These are phyloP conservation scores for Venturia aucupariae DNA, from an alignment of 2,329 filamentous ascomycete species.

Conservation along the genomic window DNA sequence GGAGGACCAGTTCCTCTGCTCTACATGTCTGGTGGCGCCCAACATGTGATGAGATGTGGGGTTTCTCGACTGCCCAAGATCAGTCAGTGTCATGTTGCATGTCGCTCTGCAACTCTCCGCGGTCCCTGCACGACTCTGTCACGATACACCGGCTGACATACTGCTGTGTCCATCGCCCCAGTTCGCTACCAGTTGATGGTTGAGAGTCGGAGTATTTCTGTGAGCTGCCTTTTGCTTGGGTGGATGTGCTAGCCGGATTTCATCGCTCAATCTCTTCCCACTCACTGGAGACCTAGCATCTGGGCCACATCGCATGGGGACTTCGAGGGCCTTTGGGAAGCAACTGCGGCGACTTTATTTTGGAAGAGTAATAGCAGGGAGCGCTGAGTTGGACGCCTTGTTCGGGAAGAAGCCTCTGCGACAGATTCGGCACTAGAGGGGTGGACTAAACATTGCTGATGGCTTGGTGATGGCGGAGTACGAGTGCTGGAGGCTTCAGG, in stretches of 20 bases:
- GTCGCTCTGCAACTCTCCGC: background rate
- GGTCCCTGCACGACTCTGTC: slow-evolving; percentile 1
- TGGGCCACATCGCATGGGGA: background rate
- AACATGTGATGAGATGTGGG: slow-evolving; percentile 5
- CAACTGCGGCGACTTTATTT: background rate
- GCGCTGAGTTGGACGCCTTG: background rate
- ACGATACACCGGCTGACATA: background rate
- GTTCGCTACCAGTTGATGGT: slow-evolving; percentile 1
- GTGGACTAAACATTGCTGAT: background rate
- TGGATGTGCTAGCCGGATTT: background rate
- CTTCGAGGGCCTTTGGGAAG: background rate
- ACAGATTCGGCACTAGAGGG: background rate
- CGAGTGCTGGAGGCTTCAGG: background rate
- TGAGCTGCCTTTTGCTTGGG: background rate
- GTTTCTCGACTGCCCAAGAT: slow-evolving; percentile 1
- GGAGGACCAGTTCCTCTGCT: background rate
- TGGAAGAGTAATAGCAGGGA: background rate
- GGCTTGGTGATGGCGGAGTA: background rate
- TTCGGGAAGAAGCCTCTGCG: background rate
- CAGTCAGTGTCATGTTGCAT: background rate
- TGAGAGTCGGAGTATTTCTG: background rate
- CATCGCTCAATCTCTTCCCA: slow-evolving; percentile 1
- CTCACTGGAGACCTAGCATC: background rate
- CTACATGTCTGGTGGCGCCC: background rate
- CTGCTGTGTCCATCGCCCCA: background rate